Evolutionary conservation across 805 yeast genomes (phyloP).

Genomic region (Wickerhamiella domercqiae): DNA sequence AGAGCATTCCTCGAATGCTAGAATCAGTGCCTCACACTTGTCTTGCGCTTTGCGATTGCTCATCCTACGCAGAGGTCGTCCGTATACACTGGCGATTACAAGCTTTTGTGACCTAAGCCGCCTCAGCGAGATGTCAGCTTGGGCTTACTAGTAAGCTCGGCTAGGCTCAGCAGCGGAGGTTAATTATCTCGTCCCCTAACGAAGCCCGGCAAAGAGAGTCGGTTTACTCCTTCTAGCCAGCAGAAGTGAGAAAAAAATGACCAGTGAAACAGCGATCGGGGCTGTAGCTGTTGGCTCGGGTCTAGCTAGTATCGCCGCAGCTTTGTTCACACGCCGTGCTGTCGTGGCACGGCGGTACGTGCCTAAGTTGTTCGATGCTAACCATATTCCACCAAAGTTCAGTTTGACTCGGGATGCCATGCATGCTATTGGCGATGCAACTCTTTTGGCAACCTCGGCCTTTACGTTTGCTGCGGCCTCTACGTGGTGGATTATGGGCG

Average conservation of each 20-base stretch:
- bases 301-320: conserved; percentile 50
- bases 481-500: conserved; percentile 65
- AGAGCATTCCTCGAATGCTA: conserved; percentile 75
- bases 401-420: conserved; percentile 72
- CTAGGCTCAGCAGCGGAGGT: too few relatives aligned
- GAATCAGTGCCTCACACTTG: conserved; percentile 67
- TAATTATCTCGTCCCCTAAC: too few relatives aligned
- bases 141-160: too few relatives aligned
- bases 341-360: conserved; percentile 55
- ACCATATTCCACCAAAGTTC: conserved; percentile 73
- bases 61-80: conserved; percentile 7
- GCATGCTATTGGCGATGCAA: conserved; percentile 69
- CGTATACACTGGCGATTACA: too few relatives aligned
- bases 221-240: too few relatives aligned
- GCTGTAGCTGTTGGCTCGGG: conserved; percentile 29
- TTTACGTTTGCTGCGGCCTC: conserved; percentile 62
- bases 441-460: conserved; percentile 56
- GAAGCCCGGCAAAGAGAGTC: too few relatives aligned
- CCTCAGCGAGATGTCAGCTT: too few relatives aligned
- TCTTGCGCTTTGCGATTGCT: conserved; percentile 17
- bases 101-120: too few relatives aligned
- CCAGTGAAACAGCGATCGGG: neutral
- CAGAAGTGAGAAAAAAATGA: too few relatives aligned
- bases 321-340: conserved; percentile 62
- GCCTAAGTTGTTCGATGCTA: conserved; percentile 69